Evolutionary conservation across 2,329 filamentous ascomycete genomes (phyloP), one percentile per base, ranked within the genome.

Genomic region (Diplodia seriata): DNA sequence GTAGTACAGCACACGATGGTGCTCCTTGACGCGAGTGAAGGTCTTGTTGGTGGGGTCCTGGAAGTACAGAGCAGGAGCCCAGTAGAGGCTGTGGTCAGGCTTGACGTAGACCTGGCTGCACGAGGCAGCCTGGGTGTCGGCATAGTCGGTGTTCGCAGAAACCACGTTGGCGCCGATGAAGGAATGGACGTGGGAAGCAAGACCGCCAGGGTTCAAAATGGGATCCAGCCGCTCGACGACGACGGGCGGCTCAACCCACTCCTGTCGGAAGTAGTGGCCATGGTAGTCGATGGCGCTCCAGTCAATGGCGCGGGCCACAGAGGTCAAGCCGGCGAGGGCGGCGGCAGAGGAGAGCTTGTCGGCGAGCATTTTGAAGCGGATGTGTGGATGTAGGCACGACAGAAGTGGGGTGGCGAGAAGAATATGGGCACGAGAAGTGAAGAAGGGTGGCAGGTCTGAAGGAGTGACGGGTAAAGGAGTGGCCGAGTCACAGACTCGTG

Each of bases 181-280:
- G 7, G 76, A 76, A 69, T 79, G 78, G 40, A 79, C 71, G 73
- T 79, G 78, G 26, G 76, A 72, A 57, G 74, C 75, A 65, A 76
- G 65, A 8, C 63, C 68, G 55, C 77, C 78, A 15, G 78, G 78
- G 61, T 70, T 74, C 7, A 79, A 70, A 50, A 75, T 75, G 26
- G 78, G 77, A 51, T 79, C 78, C 36, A 79, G 69, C 55, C 76
- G 73, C 70, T 78, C 75, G 63, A 77, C 76, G 71, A 73, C 76
- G 74, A 79, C 70, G 26, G 76, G 72, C 53, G 69, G 66, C 36
- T 76, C 76, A 51, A 59, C 70, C 62, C 77, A 77, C 69, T 79
- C 78, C 72, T 76, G 77, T 70, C 73, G 75, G 72, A 79, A 79
- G 69, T 79, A 79, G 55, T 76, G 72, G n/a, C 77, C 77, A 66